phyloP scores from a whole-genome alignment of 768 basidiomycete species.

The Rhizopogon vinicolor region DNA sequence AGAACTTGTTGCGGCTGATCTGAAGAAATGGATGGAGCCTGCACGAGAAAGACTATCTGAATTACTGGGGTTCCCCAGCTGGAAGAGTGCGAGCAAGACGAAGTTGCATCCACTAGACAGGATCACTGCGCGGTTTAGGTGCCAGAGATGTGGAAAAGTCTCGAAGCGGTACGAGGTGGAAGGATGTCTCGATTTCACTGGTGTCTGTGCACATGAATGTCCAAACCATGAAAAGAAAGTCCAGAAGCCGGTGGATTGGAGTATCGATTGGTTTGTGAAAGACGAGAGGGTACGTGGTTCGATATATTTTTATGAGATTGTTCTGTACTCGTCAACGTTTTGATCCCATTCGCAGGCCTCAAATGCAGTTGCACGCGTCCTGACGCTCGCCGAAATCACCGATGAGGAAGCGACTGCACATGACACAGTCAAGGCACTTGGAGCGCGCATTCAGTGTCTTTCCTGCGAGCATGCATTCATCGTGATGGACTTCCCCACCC shows the following conservation, averaged over 20 bases:
- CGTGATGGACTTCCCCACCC: slow-evolving; percentile 39
- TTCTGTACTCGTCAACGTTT: not conserved
- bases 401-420: slow-evolving; percentile 25
- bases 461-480: slow-evolving; percentile 44
- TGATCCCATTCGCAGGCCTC: slow-evolving; percentile 37
- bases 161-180: slow-evolving; percentile 30
- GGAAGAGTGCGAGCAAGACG: slow-evolving; percentile 44
- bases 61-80: slow-evolving; percentile 44
- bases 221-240: slow-evolving; percentile 16
- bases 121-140: slow-evolving; percentile 55
- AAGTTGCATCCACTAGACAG: slow-evolving; percentile 53
- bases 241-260: slow-evolving; percentile 36
- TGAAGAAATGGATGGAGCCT: slow-evolving; percentile 43
- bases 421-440: slow-evolving; percentile 17
- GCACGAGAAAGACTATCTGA: slow-evolving; percentile 41
- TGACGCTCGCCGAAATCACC: slow-evolving; percentile 26
- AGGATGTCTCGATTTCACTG: slow-evolving; percentile 50
- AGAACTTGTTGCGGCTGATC: slow-evolving; percentile 36
- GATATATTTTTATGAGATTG: not conserved
- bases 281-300: slow-evolving; percentile 46
- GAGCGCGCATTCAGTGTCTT: slow-evolving; percentile 36
- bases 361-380: slow-evolving; percentile 33
- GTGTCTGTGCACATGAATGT: slow-evolving; percentile 60
- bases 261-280: slow-evolving; percentile 45
- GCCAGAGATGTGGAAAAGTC: slow-evolving; percentile 44